Conservation (phyloP, 257 asterid species). For the Petunia secreta region DNA sequence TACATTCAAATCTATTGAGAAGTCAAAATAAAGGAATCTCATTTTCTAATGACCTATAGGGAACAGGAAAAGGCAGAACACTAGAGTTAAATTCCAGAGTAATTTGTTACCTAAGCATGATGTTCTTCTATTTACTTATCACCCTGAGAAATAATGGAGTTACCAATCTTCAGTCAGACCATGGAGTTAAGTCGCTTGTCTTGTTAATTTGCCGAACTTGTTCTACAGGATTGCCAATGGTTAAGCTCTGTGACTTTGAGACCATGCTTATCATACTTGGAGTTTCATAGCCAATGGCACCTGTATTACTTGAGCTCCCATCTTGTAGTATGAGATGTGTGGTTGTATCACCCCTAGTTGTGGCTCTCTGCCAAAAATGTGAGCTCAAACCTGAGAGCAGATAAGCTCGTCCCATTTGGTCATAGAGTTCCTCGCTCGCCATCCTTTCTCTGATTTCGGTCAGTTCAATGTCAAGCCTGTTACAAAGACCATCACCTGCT, state of each 20-base stretch:
- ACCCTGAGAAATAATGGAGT: slow-evolving; percentile 12
- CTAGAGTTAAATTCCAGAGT: neutral
- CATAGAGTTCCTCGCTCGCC: slow-evolving; percentile 36
- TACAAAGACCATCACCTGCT: slow-evolving; percentile 36
- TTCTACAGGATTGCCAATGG: neutral
- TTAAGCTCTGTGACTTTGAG: slow-evolving; percentile 32
- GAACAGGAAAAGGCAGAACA: neutral
- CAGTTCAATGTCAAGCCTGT: slow-evolving; percentile 39
- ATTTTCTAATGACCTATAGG: neutral
- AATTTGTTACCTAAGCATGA: neutral
- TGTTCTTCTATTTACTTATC: neutral
- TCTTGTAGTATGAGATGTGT: neutral
- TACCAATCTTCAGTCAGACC: neutral
- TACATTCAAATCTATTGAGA: neutral
- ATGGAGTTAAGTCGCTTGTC: neutral
- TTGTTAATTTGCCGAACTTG: slow-evolving; percentile 7
- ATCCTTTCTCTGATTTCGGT: slow-evolving; percentile 37
- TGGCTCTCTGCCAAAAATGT: slow-evolving; percentile 46
- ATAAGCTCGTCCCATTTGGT: slow-evolving; percentile 41
- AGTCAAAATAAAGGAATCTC: neutral
- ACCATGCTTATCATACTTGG: slow-evolving; percentile 38
- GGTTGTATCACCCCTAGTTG: slow-evolving; percentile 38
- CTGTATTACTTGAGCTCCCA: slow-evolving; percentile 28
- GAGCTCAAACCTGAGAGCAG: slow-evolving; percentile 41
- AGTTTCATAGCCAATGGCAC: slow-evolving; percentile 27